Conservation (phyloP, 164 flowering plant species). For the Berberis thunbergii region DNA sequence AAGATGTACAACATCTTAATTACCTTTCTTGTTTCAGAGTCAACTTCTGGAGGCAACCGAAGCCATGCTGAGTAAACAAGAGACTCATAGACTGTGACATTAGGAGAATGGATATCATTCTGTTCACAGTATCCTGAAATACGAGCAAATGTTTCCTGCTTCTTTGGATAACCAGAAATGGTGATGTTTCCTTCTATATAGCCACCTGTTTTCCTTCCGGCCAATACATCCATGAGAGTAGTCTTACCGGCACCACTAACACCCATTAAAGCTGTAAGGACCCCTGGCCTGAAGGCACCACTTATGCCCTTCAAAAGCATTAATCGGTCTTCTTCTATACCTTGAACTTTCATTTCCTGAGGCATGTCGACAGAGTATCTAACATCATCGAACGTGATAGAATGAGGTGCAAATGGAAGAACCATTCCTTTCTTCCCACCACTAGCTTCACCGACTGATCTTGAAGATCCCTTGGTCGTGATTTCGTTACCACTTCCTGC, state of each 20-base stretch:
- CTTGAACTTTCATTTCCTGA: conserved; percentile 62
- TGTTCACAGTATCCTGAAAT: conserved; percentile 53
- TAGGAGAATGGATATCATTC: conserved; percentile 49
- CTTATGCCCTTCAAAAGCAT: conserved; percentile 37
- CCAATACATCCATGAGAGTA: conserved; percentile 46
- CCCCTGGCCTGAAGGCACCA: conserved; percentile 52
- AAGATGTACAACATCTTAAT: not conserved
- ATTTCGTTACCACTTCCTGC: conserved; percentile 17
- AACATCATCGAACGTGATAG: conserved; percentile 39
- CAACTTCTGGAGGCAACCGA: conserved; percentile 35
- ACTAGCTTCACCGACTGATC: conserved; percentile 10
- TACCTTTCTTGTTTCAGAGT: conserved; percentile 38
- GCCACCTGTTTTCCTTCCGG: conserved; percentile 50
- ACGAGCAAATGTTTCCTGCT: conserved; percentile 50
- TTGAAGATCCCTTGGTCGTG: conserved; percentile 12
- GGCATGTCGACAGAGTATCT: conserved; percentile 46
- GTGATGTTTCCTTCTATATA: conserved; percentile 36
- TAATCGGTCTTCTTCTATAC: conserved; percentile 25
- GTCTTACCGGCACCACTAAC: conserved; percentile 65
- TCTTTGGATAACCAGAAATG: conserved; percentile 44
- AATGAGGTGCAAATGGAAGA: conserved; percentile 48
- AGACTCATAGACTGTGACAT: conserved; percentile 45
- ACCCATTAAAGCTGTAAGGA: conserved; percentile 55
- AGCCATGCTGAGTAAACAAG: conserved; percentile 52
- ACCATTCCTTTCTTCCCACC: conserved; percentile 36